Percentiles rank a stretch among this genome's conserved stretches.
These are phyloP conservation scores for Zygotorulaspora chibaensis DNA, from an alignment of 805 yeast genomes.

Conservation along the genomic window DNA sequence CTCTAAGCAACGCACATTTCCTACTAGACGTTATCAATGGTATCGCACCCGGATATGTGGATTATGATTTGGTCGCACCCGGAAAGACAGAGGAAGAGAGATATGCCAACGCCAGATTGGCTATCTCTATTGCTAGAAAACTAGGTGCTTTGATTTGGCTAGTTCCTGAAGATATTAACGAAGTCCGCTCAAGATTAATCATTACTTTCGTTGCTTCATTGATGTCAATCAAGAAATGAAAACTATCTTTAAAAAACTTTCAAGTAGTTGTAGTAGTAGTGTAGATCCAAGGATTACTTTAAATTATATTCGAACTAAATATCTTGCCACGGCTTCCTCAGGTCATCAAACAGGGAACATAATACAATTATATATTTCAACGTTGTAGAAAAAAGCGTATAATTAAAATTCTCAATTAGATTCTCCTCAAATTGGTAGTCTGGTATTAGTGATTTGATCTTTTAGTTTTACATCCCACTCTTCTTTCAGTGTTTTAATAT, in stretches of 20 bases:
- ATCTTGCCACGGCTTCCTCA: too few relatives aligned
- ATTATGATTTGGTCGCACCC: constrained; percentile 81
- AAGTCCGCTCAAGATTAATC: constrained; percentile 89
- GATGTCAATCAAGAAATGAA: constrained; percentile 58
- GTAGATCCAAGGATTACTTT: neutral
- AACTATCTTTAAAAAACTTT: constrained; percentile 2
- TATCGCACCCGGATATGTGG: constrained; percentile 95
- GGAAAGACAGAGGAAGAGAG: constrained; percentile 79
- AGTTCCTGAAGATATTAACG: constrained; percentile 99
- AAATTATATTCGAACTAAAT: neutral
- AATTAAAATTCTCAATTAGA: too few relatives aligned
- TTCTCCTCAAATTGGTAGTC: constrained; percentile 24
- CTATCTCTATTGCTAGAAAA: constrained; percentile 97
- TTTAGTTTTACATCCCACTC: constrained; percentile 76
- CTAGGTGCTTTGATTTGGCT: constrained; percentile 97
- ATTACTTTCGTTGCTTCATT: constrained; percentile 93
- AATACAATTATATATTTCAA: neutral
- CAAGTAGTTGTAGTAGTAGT: neutral
- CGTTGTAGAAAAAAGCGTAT: too few relatives aligned
- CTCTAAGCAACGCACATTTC: constrained; percentile 73
- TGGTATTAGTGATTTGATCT: constrained; percentile 62
- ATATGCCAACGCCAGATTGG: constrained; percentile 92
- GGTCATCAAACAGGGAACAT: neutral
- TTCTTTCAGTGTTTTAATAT: constrained; percentile 49
- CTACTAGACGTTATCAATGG: constrained; percentile 88